Conservation (phyloP, 75 land plant genomes). For the Selaginella moellendorffii region DNA sequence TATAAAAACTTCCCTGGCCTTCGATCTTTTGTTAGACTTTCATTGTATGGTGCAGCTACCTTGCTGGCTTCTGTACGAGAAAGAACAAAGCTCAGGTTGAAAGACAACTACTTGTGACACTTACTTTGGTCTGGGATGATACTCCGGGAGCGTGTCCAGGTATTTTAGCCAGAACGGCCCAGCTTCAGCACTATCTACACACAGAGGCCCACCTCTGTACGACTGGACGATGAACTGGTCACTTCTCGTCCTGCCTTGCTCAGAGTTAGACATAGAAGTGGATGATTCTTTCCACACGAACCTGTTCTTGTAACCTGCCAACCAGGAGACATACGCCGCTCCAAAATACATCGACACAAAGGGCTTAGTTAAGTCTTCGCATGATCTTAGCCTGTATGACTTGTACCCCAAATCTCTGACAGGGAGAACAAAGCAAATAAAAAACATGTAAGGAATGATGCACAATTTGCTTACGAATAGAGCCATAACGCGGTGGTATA, state of each 20-base stretch:
- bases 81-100: too few relatives aligned
- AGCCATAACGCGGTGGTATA: constrained; percentile 3
- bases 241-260: constrained; percentile 44
- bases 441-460: neutral
- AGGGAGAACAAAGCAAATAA: neutral
- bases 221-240: constrained; percentile 75
- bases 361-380: constrained; percentile 67
- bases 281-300: constrained; percentile 11
- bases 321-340: constrained; percentile 72
- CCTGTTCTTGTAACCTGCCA: constrained; percentile 79
- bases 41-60: neutral
- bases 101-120: too few relatives aligned
- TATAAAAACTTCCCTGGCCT: too few relatives aligned
- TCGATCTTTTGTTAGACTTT: neutral
- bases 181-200: constrained; percentile 47
- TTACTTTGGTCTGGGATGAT: neutral
- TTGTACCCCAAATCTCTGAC: constrained; percentile 60
- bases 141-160: constrained; percentile 19
- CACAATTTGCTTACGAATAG: constrained; percentile 11
- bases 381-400: constrained; percentile 40
- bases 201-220: constrained; percentile 62
- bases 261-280: neutral
- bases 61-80: neutral
- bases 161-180: constrained; percentile 54
- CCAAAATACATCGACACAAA: constrained; percentile 94